Conservation (phyloP, 345 rosid genomes). For the Eutrema heterophyllum region DNA sequence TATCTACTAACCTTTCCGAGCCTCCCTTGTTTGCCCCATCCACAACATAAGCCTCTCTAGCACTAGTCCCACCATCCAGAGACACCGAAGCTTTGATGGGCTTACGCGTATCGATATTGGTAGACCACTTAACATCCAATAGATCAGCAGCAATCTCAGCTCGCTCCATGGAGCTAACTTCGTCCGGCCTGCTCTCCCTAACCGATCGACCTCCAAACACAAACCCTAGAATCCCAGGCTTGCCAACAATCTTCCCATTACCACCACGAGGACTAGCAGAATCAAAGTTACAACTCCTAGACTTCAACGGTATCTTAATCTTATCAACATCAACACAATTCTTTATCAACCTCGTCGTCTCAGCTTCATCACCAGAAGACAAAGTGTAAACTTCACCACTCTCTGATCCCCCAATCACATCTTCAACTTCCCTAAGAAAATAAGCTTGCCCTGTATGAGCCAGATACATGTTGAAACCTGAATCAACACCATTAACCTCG, state of each 20-base stretch:
- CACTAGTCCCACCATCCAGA: neutral
- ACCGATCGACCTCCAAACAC: constrained; percentile 58
- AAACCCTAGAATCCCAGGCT: constrained; percentile 59
- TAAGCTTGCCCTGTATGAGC: constrained; percentile 89
- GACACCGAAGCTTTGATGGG: constrained; percentile 14
- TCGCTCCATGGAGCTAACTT: constrained; percentile 52
- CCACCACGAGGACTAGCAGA: constrained; percentile 28
- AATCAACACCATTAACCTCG: constrained; percentile 62
- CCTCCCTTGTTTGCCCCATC: neutral
- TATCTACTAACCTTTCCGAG: neutral
- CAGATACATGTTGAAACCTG: constrained; percentile 72
- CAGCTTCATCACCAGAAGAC: constrained; percentile 53
- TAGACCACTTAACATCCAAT: constrained; percentile 88
- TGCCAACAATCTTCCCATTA: constrained; percentile 38
- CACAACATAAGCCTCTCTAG: neutral
- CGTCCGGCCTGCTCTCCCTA: constrained; percentile 10
- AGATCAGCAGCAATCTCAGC: constrained; percentile 90
- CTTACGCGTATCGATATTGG: constrained; percentile 49
- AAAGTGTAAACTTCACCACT: constrained; percentile 39
- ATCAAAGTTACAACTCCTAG: constrained; percentile 48
- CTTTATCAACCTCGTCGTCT: neutral
- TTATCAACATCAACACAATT: constrained; percentile 17
- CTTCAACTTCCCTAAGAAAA: constrained; percentile 62
- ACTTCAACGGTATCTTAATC: constrained; percentile 38
- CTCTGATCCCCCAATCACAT: constrained; percentile 40